Evolutionary conservation across 192 early-diverging fungal genomes (phyloP).

Genomic region (Obelidium mucronatum): DNA sequence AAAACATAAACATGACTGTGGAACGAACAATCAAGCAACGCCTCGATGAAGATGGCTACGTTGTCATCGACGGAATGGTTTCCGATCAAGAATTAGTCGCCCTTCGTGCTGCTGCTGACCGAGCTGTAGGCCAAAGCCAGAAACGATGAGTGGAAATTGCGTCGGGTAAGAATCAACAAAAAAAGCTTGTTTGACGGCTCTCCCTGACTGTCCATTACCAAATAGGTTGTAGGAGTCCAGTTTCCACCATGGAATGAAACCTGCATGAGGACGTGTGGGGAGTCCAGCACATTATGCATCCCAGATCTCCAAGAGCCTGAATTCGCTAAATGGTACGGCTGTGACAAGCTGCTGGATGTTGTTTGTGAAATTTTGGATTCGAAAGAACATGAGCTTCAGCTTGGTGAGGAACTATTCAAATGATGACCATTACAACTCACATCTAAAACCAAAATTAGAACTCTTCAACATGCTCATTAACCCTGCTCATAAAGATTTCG

Average conservation of each 20-base stretch:
- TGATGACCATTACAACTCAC: no score
- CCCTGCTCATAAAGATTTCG: constrained; percentile 51
- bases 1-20: no score
- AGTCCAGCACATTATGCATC: constrained; percentile 53
- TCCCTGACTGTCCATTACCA: neutral
- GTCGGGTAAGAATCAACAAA: constrained; percentile 34
- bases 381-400: constrained; percentile 45
- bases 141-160: constrained; percentile 46
- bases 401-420: no score
- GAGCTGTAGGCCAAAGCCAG: constrained; percentile 45
- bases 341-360: constrained; percentile 39
- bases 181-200: no score
- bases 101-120: constrained; percentile 48
- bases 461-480: constrained; percentile 59
- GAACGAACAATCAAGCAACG: constrained; percentile 27
- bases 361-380: constrained; percentile 49
- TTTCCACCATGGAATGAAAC: constrained; percentile 59
- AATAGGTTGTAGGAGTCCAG: constrained; percentile 55
- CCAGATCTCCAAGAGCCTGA: constrained; percentile 52
- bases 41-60: constrained; percentile 50
- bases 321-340: constrained; percentile 57
- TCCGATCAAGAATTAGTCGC: constrained; percentile 36
- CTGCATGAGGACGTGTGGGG: constrained; percentile 50
- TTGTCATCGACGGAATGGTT: constrained; percentile 53
- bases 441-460: constrained; percentile 35